Base-by-base conservation (phyloP, 2,329 filamentous ascomycete genomes). In the Ophiocordyceps camponoti-rufipedis region DNA sequence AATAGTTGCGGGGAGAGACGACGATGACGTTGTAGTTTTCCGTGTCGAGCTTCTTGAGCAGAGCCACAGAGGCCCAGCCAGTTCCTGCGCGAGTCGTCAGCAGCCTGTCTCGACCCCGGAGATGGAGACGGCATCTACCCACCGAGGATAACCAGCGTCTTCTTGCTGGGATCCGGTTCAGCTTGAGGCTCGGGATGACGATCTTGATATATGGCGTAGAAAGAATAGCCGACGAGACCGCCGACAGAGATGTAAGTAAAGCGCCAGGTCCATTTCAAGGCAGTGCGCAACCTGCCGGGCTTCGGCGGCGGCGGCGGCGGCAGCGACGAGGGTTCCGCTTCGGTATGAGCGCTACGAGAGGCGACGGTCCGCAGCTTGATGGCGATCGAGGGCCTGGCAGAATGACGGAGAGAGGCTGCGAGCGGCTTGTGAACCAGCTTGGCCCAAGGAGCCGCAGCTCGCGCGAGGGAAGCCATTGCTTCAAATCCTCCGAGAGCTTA, bases 1-100 rank as follows among this genome's bases (percentile, higher is more conserved):
- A 98, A 77, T 94, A 98, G 71, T 98, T 98, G 62, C 91, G 85
- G 46, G 91, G 91, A 44, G 91, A 96, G 63, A 98, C 85, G 62
- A 98, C 87, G 60, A 96, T 67, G 64, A 96, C 89, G 64, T 98
- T 96, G 78, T 96, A 98, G 75, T 96, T 94, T 65, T 94, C 85
- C 50, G 89, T 95, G 61, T 98, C 88, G 65, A 98, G 84, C 63
- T 94, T 95, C 78, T 98, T 98, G 53, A 98, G 78, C 49, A 98
- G 80, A 49, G 89, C 93, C 58, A 98, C 86, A 41, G 89, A 86
- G 55, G 70, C 91, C 91, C 91, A 98, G 55, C 91, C 91, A 56
- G 88, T 94, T 59, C 89, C 89, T 95, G 32, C 50, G 51, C 48
- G 48, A 47, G 23, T 10, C n/a, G 28, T 31, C 11, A 16, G 16